Conservation (phyloP, 1,139 yeast species). For the Pichia sp. region DNA sequence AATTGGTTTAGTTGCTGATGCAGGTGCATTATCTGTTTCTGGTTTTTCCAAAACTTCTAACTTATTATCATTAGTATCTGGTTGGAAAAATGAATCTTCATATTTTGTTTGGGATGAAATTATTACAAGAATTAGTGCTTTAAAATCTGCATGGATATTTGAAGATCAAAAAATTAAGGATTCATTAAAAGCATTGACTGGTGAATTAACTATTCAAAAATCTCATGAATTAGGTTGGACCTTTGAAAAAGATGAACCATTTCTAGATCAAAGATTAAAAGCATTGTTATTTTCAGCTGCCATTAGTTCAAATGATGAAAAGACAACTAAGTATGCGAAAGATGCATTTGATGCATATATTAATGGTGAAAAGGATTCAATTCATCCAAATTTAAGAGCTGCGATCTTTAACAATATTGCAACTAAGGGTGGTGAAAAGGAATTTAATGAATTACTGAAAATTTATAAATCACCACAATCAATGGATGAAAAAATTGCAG, state of each 20-base stretch:
- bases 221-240: slow-evolving; percentile 63
- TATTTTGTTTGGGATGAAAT: slow-evolving; percentile 68
- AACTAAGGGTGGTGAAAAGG: slow-evolving; percentile 48
- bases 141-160: slow-evolving; percentile 64
- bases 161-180: slow-evolving; percentile 52
- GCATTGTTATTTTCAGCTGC: slow-evolving; percentile 67
- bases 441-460: slow-evolving; percentile 56
- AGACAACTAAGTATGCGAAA: slow-evolving; percentile 47
- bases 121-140: slow-evolving; percentile 41
- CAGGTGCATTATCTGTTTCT: slow-evolving; percentile 54
- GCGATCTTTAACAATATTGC: slow-evolving; percentile 67
- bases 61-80: slow-evolving; percentile 40
- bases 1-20: slow-evolving; percentile 65
- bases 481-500: slow-evolving; percentile 70
- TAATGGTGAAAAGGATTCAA: slow-evolving; percentile 61
- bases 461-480: slow-evolving; percentile 63
- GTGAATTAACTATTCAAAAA: slow-evolving; percentile 55
- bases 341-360: slow-evolving; percentile 50
- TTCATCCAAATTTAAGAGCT: slow-evolving; percentile 77
- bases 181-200: slow-evolving; percentile 54
- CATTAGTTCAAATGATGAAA: slow-evolving; percentile 51
- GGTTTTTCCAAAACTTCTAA: slow-evolving; percentile 52
- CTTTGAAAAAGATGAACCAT: slow-evolving; percentile 56
- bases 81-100: slow-evolving; percentile 46
- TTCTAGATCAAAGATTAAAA: slow-evolving; percentile 71